Percentiles rank a stretch among this genome's conserved stretches.
phyloP scores from a whole-genome alignment of 2,329 filamentous ascomycete species.

The Volutella citrinella region DNA sequence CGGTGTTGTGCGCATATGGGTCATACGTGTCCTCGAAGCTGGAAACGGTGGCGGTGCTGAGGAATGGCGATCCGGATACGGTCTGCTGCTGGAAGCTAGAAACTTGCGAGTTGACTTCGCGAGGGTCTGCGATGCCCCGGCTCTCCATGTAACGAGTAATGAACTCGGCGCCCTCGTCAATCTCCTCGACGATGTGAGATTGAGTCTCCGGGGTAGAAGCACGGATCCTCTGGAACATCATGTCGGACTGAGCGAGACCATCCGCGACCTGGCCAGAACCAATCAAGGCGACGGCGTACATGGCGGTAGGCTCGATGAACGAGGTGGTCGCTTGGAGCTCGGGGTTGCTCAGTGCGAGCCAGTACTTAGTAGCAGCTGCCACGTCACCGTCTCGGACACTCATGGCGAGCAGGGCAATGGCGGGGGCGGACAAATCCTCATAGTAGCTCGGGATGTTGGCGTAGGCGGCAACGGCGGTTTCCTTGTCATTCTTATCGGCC shows the following conservation, averaged over 20 bases:
- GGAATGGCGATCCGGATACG: slow-evolving; percentile 43
- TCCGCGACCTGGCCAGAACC: slow-evolving; percentile 82
- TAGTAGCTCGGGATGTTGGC: slow-evolving; percentile 52
- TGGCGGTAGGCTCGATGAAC: slow-evolving; percentile 83
- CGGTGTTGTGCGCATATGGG: slow-evolving; percentile 84
- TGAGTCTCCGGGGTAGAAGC: slow-evolving; percentile 50
- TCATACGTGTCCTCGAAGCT: slow-evolving; percentile 81
- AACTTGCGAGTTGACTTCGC: slow-evolving; percentile 47
- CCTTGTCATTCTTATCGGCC: slow-evolving; percentile 73
- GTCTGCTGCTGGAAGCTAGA: slow-evolving; percentile 44
- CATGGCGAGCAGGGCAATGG: slow-evolving; percentile 82
- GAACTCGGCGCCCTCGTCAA: slow-evolving; percentile 81
- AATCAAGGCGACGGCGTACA: slow-evolving; percentile 87
- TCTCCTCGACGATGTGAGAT: slow-evolving; percentile 67
- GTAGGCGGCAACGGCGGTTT: slow-evolving; percentile 67
- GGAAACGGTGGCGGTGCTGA: slow-evolving; percentile 54
- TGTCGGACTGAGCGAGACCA: slow-evolving; percentile 72
- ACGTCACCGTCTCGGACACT: slow-evolving; percentile 81
- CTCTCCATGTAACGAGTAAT: slow-evolving; percentile 57
- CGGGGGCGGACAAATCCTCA: slow-evolving; percentile 52
- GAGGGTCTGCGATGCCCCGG: slow-evolving; percentile 53
- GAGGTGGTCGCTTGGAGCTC: slow-evolving; percentile 57
- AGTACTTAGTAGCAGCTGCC: slow-evolving; percentile 72
- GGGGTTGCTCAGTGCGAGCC: slow-evolving; percentile 67
- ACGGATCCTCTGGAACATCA: slow-evolving; percentile 84